A percentile compares a stretch with the other conserved stretches of the same genome.
Evolutionary conservation across 2,329 filamentous ascomycete genomes (phyloP).

Genomic region (Stagonosporopsis cucurbitacearum): DNA sequence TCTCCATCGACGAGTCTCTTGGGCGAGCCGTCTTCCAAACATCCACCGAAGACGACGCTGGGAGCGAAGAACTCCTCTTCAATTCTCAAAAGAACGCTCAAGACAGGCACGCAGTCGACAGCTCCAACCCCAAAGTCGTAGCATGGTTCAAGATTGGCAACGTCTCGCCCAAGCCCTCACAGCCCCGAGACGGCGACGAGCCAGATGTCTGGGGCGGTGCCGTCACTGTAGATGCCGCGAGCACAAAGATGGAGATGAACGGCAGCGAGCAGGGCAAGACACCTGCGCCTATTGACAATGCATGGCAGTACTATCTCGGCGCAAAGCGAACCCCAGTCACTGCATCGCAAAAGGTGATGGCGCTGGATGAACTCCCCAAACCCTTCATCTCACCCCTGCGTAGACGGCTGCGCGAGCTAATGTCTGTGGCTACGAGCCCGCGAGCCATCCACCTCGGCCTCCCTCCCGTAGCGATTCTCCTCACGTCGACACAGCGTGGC

Average conservation of each 20-base stretch:
- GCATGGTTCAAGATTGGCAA: constrained; percentile 94
- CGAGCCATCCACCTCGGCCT: constrained; percentile 86
- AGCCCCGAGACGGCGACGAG: constrained; percentile 65
- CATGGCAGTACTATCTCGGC: constrained; percentile 90
- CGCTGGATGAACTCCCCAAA: constrained; percentile 48
- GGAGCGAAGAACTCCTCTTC: constrained; percentile 60
- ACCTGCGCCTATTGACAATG: constrained; percentile 75
- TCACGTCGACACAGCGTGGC: constrained; percentile 89
- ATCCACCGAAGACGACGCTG: constrained; percentile 72
- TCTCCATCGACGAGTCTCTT: constrained; percentile 85
- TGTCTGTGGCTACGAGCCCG: constrained; percentile 86
- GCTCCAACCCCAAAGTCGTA: constrained; percentile 55
- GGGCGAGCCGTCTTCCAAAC: constrained; percentile 81
- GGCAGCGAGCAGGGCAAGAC: constrained; percentile 84
- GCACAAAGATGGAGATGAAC: constrained; percentile 88
- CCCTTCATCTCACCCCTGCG: constrained; percentile 55
- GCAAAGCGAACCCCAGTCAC: constrained; percentile 69
- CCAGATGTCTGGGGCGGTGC: constrained; percentile 84
- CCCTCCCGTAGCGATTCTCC: constrained; percentile 84
- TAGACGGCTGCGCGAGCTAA: constrained; percentile 78
- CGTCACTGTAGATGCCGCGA: constrained; percentile 82
- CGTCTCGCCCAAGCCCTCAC: constrained; percentile 49
- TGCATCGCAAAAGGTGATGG: constrained; percentile 64
- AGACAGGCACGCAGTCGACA: constrained; percentile 23
- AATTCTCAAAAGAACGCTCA: constrained; percentile 49